These are phyloP conservation scores for Exserohilum turcica DNA, from an alignment of 2,329 filamentous ascomycete species.

Conservation along the genomic window DNA sequence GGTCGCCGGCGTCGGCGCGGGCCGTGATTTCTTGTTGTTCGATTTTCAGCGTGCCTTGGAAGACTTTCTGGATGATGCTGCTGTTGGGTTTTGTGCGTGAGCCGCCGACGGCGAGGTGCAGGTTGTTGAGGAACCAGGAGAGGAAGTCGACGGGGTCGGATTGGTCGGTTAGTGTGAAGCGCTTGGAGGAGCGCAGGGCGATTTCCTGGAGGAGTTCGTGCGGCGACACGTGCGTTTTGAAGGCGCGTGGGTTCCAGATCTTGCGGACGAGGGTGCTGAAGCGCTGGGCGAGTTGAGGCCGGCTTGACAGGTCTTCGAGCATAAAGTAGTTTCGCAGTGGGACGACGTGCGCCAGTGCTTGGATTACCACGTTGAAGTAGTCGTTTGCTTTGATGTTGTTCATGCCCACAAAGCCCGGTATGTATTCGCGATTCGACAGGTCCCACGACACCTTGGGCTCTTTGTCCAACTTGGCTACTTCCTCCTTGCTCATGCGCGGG, in stretches of 20 bases:
- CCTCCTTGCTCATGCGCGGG: slow-evolving; percentile 78
- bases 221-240: slow-evolving; percentile 94
- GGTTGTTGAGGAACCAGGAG: slow-evolving; percentile 95
- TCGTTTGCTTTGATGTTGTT: slow-evolving; percentile 99
- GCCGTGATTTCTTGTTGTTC: slow-evolving; percentile 94
- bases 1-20: slow-evolving; percentile 83
- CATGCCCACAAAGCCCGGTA: slow-evolving; percentile 95
- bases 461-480: slow-evolving; percentile 80
- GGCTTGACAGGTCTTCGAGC: slow-evolving; percentile 75
- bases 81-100: slow-evolving; percentile 83
- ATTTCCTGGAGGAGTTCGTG: slow-evolving; percentile 97
- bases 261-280: slow-evolving; percentile 91
- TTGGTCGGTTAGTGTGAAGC: slow-evolving; percentile 86
- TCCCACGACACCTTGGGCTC: slow-evolving; percentile 71
- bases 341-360: slow-evolving; percentile 85
- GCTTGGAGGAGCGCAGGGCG: slow-evolving; percentile 85
- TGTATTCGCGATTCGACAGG: slow-evolving; percentile 81
- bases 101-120: slow-evolving; percentile 89
- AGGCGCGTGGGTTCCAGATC: slow-evolving; percentile 96
- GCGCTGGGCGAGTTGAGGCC: slow-evolving; percentile 82
- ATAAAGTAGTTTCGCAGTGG: slow-evolving; percentile 92
- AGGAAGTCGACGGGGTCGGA: slow-evolving; percentile 96
- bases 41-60: slow-evolving; percentile 89
- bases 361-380: slow-evolving; percentile 94
- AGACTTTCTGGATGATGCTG: slow-evolving; percentile 88